Evolutionary conservation across 371 early-diverging fungal species (phyloP), one percentile per base, ranked within the genome.

Genomic region (Actinomortierella ambigua): DNA sequence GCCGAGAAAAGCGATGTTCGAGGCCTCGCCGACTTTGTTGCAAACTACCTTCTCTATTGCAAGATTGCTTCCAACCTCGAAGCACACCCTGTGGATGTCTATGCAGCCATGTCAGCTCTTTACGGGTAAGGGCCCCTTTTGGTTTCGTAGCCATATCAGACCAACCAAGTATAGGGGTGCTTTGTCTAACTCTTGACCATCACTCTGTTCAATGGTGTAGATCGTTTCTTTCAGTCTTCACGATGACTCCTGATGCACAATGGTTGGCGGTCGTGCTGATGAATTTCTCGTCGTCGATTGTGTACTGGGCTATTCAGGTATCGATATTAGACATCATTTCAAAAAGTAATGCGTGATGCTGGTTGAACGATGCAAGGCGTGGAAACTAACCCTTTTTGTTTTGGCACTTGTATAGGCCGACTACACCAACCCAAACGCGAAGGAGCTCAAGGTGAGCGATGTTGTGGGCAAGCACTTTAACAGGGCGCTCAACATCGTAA

Each of bases 231-330:
- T 44, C 61, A 0, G 40, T 73, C 4, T 73, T 55, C 18, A n/a
- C 18, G 24, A 50, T 34, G 34, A 34, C 54, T 11, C 55, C 18
- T 17, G 67, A 66, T 50, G 64, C 63, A 3, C 67, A 67, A 20
- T 73, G 67, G 63, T 17, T 73, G 40, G 67, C 63, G 0, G 50
- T 49, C 2, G 28, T 73, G 15, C 48, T 66, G 2, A 73, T 66
- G 61, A 57, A 57, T 22, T 14, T 73, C 9, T 67, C 75, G 2
- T 59, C 50, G 22, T 59, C 63, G 13, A 40, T 73, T 40, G 51
- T 73, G 53, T 54, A 55, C 23, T 73, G 75, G 75, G 75, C 75
- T 9, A 43, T 55, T 8, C 29, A 49, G 57, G 75, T 66, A 63
- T 41, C 18, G 1, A 26, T 27, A 56, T 14, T 1, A 18, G 28